Percentiles rank a stretch among this genome's conserved stretches.
phyloP scores from a whole-genome alignment of 1,284 basidiomycete genomes.

The Sporisorium iseilematis-ciliati region DNA sequence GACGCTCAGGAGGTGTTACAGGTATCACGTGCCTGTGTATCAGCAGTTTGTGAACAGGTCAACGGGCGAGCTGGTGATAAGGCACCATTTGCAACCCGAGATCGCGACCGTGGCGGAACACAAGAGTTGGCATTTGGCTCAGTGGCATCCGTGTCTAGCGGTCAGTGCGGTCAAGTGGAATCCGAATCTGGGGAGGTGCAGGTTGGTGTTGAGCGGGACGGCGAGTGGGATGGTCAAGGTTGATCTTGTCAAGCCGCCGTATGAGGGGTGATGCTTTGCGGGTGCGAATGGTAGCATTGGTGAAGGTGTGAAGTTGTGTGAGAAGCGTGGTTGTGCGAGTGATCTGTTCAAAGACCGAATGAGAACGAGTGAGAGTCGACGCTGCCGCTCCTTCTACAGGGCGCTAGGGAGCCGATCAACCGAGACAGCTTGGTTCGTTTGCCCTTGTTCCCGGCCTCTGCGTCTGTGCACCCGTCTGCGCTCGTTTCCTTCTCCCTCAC shows the following conservation, averaged over 20 bases:
- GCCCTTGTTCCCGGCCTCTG: not conserved
- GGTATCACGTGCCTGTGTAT: conserved; percentile 24
- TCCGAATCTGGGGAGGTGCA: conserved; percentile 23
- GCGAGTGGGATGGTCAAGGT: conserved; percentile 33
- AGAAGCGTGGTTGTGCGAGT: too few species aligned
- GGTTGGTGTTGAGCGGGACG: conserved; percentile 25
- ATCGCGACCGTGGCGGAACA: conserved; percentile 16
- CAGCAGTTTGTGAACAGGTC: conserved; percentile 22
- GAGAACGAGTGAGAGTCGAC: too few species aligned
- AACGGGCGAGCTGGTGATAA: conserved; percentile 18
- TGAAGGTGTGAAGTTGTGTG: not conserved
- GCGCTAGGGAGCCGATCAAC: not conserved
- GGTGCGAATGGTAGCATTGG: not conserved
- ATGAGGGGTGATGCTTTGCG: not conserved
- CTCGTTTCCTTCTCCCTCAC: not conserved
- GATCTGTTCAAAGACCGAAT: too few species aligned
- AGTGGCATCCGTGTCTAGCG: conserved; percentile 28
- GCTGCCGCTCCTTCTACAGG: not conserved
- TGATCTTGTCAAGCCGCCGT: conserved; percentile 32
- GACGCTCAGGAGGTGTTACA: conserved; percentile 4
- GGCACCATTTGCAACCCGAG: conserved; percentile 13
- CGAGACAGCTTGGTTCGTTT: not conserved
- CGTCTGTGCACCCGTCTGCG: too few species aligned
- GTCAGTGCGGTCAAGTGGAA: conserved; percentile 39
- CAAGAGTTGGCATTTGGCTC: conserved; percentile 17